A percentile compares a stretch with the other conserved stretches of the same genome.
These are phyloP conservation scores for Trichoderma endophyticum DNA, from an alignment of 2,329 filamentous ascomycete species.

Conservation along the genomic window DNA sequence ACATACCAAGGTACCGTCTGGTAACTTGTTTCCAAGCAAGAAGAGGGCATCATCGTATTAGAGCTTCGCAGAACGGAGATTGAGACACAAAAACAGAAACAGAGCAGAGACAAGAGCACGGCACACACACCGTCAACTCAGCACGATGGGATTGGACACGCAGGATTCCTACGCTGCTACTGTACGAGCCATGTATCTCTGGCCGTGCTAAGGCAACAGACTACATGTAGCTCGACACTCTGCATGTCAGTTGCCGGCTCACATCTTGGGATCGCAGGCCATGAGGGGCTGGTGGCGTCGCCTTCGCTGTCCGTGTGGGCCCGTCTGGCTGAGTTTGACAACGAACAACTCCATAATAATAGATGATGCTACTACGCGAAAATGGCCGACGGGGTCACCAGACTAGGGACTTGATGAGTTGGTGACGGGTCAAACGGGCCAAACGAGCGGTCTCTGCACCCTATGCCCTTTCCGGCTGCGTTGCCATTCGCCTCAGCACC, in stretches of 20 bases:
- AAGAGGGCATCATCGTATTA: background rate
- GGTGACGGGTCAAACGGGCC: slow-evolving; percentile 18
- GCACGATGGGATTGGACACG: background rate
- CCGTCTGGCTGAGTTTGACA: slow-evolving; percentile 19
- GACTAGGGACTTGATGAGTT: slow-evolving; percentile 20
- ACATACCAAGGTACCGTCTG: background rate
- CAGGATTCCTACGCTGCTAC: background rate
- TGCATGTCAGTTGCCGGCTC: slow-evolving; percentile 23
- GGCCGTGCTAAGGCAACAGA: background rate
- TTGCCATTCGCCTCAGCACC: slow-evolving; percentile 10
- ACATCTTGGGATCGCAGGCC: slow-evolving; percentile 20
- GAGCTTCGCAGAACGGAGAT: background rate
- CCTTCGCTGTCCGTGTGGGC: slow-evolving; percentile 18
- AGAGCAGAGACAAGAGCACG: background rate
- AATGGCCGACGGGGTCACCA: slow-evolving; percentile 21
- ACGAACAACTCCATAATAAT: slow-evolving; percentile 19
- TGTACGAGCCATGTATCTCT: background rate
- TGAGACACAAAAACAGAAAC: background rate
- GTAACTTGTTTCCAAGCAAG: background rate
- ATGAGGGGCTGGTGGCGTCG: slow-evolving; percentile 20
- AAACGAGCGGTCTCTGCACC: slow-evolving; percentile 20
- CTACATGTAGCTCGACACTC: slow-evolving; percentile 5
- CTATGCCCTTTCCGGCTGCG: slow-evolving; percentile 15
- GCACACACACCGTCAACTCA: background rate
- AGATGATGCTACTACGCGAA: slow-evolving; percentile 18